phyloP scores from a whole-genome alignment of 2,329 filamentous ascomycete species.

The Phaeosphaeriaceae sp. region DNA sequence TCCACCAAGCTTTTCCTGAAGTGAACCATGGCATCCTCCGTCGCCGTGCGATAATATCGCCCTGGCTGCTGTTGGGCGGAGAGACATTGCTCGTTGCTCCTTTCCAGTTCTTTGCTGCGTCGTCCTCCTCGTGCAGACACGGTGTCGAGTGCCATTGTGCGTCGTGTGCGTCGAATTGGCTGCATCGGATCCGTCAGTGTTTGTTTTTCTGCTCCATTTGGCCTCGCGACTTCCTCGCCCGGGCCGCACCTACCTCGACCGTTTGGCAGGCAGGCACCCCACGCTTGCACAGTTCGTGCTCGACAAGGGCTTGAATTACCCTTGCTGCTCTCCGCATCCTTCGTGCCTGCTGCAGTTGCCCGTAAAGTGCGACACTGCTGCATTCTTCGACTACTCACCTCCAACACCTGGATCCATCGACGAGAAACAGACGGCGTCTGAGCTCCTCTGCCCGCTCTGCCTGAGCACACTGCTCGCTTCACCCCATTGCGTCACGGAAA shows the following conservation, averaged over 20 bases:
- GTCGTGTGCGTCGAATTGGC: not conserved
- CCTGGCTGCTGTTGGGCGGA: conserved; percentile 8
- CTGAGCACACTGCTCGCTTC: conserved; percentile 11
- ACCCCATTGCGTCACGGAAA: conserved; percentile 34
- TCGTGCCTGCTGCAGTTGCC: conserved; percentile 14
- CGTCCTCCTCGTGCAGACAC: not conserved
- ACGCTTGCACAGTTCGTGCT: conserved; percentile 25
- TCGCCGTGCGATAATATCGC: conserved; percentile 20
- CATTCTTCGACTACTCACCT: conserved; percentile 12
- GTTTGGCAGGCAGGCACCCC: conserved; percentile 34
- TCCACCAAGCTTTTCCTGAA: conserved; percentile 20
- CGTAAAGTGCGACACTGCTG: conserved; percentile 20
- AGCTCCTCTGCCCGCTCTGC: conserved; percentile 20
- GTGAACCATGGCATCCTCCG: conserved; percentile 18
- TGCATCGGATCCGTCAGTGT: not conserved
- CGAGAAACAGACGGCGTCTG: conserved; percentile 38
- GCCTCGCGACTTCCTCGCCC: conserved; percentile 32
- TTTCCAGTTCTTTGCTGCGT: not conserved
- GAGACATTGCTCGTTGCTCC: not conserved
- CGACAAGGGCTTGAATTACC: conserved; percentile 15
- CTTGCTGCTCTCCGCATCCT: conserved; percentile 36
- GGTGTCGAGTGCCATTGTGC: not conserved
- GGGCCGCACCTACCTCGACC: conserved; percentile 30
- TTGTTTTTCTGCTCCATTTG: conserved; percentile 3
- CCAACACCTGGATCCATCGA: conserved; percentile 17